Base-by-base conservation (phyloP, 2,329 filamentous ascomycete genomes). In the Talaromyces piceae region DNA sequence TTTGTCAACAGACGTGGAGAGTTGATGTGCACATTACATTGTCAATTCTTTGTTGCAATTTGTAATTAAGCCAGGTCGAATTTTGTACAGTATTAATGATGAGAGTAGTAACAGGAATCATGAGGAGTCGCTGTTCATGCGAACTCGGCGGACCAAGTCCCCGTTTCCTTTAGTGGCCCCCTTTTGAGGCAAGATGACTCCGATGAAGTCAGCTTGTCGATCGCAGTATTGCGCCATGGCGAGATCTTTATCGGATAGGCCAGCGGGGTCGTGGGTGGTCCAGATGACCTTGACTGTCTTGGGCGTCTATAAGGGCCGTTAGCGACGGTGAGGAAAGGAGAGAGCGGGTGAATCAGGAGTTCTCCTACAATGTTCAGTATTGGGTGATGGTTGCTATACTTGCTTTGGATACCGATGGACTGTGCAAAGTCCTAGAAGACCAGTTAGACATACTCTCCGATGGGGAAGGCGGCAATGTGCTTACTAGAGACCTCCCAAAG, bases 201-300 rank as follows among this genome's bases (percentile, higher is more conserved):
- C 66, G 52, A 69, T 65, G 49, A 65, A 43, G 20, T 54, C 57
- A 26, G 67, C 68, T 25, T 66, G 63, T 44, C 66, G 57, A 47
- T 71, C 68, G 49, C 68, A 71, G 47, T 65, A 64, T 44, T 58
- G 60, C 3, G 68, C 68, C 63, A 70, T 65, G 3, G 56, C 54
- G 26, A 65, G 57, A 51, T 71, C 68, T 53, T 70, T 69, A 25
- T 60, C 53, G 8, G 67, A 65, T 22, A 71, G 61, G 22, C 68
- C 68, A n/a, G 63, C 66, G 5, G 68, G 68, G 18, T 58, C 56
- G 59, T 71, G 68, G 39, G 68, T 71, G 13, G 68, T 70, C 68
- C 68, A 71, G 58, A 68, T 63, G 49, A 69, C 58, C 54, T 67
- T 62, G 31, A 70, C 66, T 2, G 65, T 67, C 5, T 66, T 66